phyloP scores from a whole-genome alignment of 768 basidiomycete species.

The Pulveroboletus sp. region DNA sequence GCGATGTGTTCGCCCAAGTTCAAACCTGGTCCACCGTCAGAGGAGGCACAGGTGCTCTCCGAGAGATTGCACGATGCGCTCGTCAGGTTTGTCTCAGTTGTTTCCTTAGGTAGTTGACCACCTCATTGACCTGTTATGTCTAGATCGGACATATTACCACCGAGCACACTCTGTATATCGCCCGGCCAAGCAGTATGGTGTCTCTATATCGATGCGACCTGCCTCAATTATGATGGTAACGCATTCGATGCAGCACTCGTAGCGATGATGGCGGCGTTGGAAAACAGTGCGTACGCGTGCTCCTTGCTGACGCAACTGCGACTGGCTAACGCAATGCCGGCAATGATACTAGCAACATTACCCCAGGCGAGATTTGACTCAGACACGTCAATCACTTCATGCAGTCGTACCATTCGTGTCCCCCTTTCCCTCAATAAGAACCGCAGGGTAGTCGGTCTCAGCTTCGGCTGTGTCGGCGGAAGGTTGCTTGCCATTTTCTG shows the following conservation, averaged over 20 bases:
- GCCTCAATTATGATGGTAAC: slow-evolving; percentile 98
- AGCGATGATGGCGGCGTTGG: slow-evolving; percentile 82
- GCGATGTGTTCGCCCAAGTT: slow-evolving; percentile 91
- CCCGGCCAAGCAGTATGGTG: slow-evolving; percentile 83
- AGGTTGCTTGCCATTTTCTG: slow-evolving; percentile 6
- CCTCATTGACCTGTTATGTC: neutral
- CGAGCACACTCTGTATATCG: slow-evolving; percentile 72
- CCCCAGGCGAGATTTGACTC: slow-evolving; percentile 70
- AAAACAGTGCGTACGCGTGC: slow-evolving; percentile 60
- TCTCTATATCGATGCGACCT: slow-evolving; percentile 91
- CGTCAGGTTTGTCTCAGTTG: slow-evolving; percentile 46
- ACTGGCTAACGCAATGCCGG: neutral
- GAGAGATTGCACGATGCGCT: slow-evolving; percentile 76
- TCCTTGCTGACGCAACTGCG: slow-evolving; percentile 36
- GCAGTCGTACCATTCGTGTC: slow-evolving; percentile 45
- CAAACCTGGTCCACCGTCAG: slow-evolving; percentile 91
- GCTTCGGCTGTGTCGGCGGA: slow-evolving; percentile 23
- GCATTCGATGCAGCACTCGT: slow-evolving; percentile 86
- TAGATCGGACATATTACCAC: slow-evolving; percentile 65
- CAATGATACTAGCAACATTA: slow-evolving; percentile 46
- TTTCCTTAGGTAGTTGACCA: neutral
- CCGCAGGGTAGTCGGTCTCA: slow-evolving; percentile 18
- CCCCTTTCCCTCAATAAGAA: slow-evolving; percentile 42
- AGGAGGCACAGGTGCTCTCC: slow-evolving; percentile 90
- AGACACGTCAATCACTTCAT: slow-evolving; percentile 58